Conservation (phyloP, 106 monocot genomes). For the Acanthochlamys bracteata region DNA sequence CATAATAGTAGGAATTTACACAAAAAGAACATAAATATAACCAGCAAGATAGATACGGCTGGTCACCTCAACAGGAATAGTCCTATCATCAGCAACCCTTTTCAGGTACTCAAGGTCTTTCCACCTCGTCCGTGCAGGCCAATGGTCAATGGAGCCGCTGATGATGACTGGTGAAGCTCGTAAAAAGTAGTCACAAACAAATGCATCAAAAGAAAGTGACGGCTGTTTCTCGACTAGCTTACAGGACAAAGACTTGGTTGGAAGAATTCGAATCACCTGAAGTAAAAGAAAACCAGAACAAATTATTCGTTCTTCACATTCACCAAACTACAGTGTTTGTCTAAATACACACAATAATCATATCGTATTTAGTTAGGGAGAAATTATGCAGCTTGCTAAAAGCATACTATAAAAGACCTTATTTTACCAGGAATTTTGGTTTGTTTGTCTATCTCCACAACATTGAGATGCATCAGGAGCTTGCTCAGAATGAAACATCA, state of each 20-base stretch:
- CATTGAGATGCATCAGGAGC: no score
- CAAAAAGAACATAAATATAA: no score
- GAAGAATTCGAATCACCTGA: slow-evolving; percentile 43
- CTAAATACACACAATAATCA: no score
- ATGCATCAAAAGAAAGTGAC: slow-evolving; percentile 46
- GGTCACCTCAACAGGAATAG: slow-evolving; percentile 63
- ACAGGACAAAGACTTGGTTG: slow-evolving; percentile 36
- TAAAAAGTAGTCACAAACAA: slow-evolving; percentile 50
- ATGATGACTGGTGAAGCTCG: slow-evolving; percentile 46
- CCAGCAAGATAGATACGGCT: neutral
- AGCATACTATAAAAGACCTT: no score
- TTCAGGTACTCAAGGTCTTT: slow-evolving; percentile 51
- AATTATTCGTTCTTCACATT: no score
- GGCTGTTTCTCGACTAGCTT: slow-evolving; percentile 33
- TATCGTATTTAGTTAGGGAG: no score
- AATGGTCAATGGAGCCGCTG: slow-evolving; percentile 48
- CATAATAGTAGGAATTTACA: no score
- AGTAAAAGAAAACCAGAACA: neutral
- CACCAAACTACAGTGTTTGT: no score
- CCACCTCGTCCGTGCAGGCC: slow-evolving; percentile 71
- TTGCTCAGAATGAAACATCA: no score
- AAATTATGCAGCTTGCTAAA: no score
- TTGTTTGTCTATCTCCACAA: no score
- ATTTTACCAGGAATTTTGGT: no score
- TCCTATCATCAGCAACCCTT: slow-evolving; percentile 57